These are phyloP conservation scores for Platismatia glauca DNA, from an alignment of 495 filamentous ascomycete genomes.

Conservation along the genomic window DNA sequence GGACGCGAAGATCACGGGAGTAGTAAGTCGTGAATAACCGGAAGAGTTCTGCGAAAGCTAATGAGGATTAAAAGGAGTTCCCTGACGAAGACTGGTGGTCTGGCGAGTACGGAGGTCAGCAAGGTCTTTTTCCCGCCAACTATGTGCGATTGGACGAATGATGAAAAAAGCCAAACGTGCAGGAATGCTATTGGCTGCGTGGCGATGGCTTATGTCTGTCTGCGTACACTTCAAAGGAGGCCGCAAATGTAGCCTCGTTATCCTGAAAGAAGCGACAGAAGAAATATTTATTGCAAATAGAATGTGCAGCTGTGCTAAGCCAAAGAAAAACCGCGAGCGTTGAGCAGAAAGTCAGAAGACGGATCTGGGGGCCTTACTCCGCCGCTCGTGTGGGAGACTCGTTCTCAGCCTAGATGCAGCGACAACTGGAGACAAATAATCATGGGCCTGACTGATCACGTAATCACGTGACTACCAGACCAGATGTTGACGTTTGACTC, in stretches of 20 bases:
- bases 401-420: not conserved
- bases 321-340: no score
- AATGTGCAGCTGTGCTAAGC: not conserved
- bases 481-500: no score
- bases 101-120: conserved; percentile 68
- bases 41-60: conserved; percentile 11
- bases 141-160: conserved; percentile 61
- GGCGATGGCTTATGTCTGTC: not conserved
- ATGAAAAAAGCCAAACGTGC: not conserved
- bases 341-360: not conserved
- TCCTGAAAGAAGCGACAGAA: not conserved
- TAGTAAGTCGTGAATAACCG: conserved; percentile 41
- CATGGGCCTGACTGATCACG: no score
- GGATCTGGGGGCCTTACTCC: not conserved
- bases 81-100: conserved; percentile 99
- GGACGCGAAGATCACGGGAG: conserved; percentile 58
- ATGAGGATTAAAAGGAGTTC: conserved; percentile 58
- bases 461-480: no score
- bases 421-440: no score
- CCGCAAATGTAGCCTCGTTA: not conserved
- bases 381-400: not conserved
- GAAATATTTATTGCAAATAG: not conserved
- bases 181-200: not conserved
- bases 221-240: not conserved
- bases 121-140: conserved; percentile 86